These are phyloP conservation scores for Cladophialophora chaetospira DNA, from an alignment of 2,329 filamentous ascomycete species.

Conservation along the genomic window DNA sequence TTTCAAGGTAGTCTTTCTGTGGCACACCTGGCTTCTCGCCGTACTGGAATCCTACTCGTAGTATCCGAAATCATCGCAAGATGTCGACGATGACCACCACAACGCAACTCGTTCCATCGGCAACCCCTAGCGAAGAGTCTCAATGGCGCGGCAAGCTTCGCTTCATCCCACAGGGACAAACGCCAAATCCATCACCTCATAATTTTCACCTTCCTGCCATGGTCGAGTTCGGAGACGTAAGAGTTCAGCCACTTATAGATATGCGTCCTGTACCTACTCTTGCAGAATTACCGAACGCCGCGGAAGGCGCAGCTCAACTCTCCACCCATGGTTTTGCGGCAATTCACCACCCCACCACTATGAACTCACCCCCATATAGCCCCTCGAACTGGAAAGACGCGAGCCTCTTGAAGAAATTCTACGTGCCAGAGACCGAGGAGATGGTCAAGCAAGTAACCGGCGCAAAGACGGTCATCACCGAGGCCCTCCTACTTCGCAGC, in stretches of 20 bases:
- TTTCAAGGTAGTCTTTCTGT: conserved; percentile 4
- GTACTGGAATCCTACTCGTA: too few species aligned
- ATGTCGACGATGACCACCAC: conserved; percentile 15
- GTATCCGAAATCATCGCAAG: too few species aligned
- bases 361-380: conserved; percentile 33
- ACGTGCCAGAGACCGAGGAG: conserved; percentile 35
- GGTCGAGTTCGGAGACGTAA: conserved; percentile 29
- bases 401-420: conserved; percentile 29
- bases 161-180: conserved; percentile 26
- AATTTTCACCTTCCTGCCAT: conserved; percentile 30
- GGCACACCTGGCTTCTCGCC: too few species aligned
- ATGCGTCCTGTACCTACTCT: conserved; percentile 27
- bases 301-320: conserved; percentile 21
- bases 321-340: conserved; percentile 26
- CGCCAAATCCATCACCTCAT: conserved; percentile 22
- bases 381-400: conserved; percentile 32
- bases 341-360: conserved; percentile 26
- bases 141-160: conserved; percentile 29
- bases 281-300: conserved; percentile 16
- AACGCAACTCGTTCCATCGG: conserved; percentile 10
- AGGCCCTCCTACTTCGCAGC: conserved; percentile 33
- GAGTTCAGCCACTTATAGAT: conserved; percentile 27
- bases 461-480: conserved; percentile 34
- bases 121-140: conserved; percentile 13
- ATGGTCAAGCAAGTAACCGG: conserved; percentile 36